phyloP scores from a whole-genome alignment of 495 filamentous ascomycete genomes.

The Thermothielavioides terrestris region DNA sequence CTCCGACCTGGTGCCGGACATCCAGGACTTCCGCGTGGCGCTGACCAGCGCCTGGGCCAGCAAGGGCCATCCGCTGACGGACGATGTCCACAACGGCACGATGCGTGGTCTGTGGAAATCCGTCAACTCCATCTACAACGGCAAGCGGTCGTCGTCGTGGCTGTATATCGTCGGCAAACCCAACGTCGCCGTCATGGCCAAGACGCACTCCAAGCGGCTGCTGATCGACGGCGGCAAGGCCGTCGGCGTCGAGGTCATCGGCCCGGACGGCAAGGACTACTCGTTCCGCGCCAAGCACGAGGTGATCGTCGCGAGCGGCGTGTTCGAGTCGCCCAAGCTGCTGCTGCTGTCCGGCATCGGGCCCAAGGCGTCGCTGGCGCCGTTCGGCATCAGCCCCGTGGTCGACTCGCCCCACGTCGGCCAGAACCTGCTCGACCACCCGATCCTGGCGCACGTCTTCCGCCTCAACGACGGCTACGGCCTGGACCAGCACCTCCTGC shows the following conservation, averaged over 20 bases:
- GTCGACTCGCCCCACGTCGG: constrained; percentile 30
- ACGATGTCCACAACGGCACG: constrained; percentile 49
- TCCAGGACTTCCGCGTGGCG: constrained; percentile 47
- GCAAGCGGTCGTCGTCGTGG: constrained; percentile 45
- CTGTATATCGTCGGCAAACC: constrained; percentile 46
- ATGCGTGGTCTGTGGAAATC: constrained; percentile 49
- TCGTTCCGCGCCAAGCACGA: constrained; percentile 31
- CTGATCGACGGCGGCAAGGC: constrained; percentile 42
- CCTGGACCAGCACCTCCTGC: constrained; percentile 47
- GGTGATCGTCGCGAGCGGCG: neutral
- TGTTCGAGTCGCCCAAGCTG: neutral
- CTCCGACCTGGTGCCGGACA: constrained; percentile 46
- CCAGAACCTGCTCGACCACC: constrained; percentile 52
- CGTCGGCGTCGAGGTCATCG: constrained; percentile 28
- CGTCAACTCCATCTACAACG: constrained; percentile 50
- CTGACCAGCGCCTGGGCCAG: constrained; percentile 48
- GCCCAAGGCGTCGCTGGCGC: neutral
- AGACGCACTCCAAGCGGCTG: constrained; percentile 43
- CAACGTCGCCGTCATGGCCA: constrained; percentile 46
- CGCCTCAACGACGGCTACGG: constrained; percentile 46
- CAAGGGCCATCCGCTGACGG: constrained; percentile 42
- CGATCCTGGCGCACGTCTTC: constrained; percentile 45
- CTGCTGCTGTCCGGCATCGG: neutral
- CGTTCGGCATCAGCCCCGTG: neutral
- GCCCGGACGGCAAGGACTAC: constrained; percentile 31